phyloP scores from a whole-genome alignment of 768 basidiomycete species.

The Clavulina sp. region DNA sequence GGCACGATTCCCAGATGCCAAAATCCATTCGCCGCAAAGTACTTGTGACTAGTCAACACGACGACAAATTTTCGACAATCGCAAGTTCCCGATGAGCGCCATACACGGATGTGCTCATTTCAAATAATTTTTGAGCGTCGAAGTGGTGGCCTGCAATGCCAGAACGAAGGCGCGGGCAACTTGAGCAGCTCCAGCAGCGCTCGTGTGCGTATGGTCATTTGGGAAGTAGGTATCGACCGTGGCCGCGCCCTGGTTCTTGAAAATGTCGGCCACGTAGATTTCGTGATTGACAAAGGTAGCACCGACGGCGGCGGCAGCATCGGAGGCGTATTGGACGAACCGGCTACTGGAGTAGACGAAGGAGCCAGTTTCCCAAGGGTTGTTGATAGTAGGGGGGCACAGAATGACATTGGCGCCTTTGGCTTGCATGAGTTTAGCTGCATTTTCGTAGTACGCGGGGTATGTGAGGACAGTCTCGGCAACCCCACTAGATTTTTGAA shows the following conservation, averaged over 20 bases:
- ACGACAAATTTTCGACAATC: too few species aligned
- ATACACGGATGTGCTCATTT: too few species aligned
- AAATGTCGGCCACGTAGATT: not conserved
- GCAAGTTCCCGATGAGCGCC: too few species aligned
- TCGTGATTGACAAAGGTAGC: constrained; percentile 1
- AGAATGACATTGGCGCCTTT: constrained; percentile 3
- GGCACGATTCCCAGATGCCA: too few species aligned
- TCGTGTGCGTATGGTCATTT: constrained; percentile 2
- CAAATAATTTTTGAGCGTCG: too few species aligned
- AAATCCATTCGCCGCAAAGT: too few species aligned
- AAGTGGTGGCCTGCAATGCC: too few species aligned
- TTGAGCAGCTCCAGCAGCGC: not conserved
- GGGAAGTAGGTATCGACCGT: not conserved
- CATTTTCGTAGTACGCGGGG: constrained; percentile 2
- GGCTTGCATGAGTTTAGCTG: not conserved
- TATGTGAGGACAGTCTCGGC: not conserved
- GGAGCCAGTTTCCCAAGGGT: not conserved
- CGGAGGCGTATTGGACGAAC: not conserved
- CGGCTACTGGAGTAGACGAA: too few species aligned
- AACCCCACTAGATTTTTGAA: not conserved
- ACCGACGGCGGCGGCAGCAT: not conserved
- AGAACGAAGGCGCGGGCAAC: not conserved
- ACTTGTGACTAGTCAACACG: too few species aligned
- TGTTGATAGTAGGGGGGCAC: constrained; percentile 1
- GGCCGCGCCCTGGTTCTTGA: not conserved